phyloP scores from a whole-genome alignment of 1,284 basidiomycete genomes.

The Calocybe gambosa region DNA sequence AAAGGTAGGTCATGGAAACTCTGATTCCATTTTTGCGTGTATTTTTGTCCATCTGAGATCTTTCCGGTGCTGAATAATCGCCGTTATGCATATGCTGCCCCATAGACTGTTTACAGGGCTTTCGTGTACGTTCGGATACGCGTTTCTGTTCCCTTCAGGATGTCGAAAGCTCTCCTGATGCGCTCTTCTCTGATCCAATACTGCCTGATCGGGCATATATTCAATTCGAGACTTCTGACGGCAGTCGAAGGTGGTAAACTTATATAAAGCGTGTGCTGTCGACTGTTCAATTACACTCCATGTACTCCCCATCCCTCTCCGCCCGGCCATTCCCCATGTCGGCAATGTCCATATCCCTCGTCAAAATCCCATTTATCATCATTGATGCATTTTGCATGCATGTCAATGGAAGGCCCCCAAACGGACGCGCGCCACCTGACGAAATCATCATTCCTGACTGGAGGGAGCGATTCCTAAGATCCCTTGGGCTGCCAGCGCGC shows the following conservation, averaged over 20 bases:
- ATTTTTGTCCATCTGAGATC: conserved; percentile 15
- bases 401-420: conserved; percentile 25
- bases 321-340: neutral
- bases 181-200: conserved; percentile 4
- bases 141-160: conserved; percentile 2
- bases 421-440: conserved; percentile 19
- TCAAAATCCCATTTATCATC: conserved; percentile 23
- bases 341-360: conserved; percentile 12
- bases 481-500: conserved; percentile 21
- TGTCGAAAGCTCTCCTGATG: neutral
- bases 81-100: conserved; percentile 14
- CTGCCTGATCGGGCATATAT: conserved; percentile 3
- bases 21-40: conserved; percentile 1
- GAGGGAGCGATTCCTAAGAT: conserved; percentile 26
- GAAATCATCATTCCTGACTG: conserved; percentile 27
- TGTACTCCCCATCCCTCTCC: neutral
- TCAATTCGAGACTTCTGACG: conserved; percentile 4
- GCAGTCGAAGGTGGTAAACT: neutral
- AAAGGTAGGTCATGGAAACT: conserved; percentile 7
- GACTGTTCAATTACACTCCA: neutral
- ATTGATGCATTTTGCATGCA: conserved; percentile 22
- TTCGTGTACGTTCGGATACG: neutral
- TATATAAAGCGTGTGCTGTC: neutral
- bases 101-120: neutral
- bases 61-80: conserved; percentile 12